Conservation (phyloP, 176 grass and related monocot genomes). For the Eleusine coracana region DNA sequence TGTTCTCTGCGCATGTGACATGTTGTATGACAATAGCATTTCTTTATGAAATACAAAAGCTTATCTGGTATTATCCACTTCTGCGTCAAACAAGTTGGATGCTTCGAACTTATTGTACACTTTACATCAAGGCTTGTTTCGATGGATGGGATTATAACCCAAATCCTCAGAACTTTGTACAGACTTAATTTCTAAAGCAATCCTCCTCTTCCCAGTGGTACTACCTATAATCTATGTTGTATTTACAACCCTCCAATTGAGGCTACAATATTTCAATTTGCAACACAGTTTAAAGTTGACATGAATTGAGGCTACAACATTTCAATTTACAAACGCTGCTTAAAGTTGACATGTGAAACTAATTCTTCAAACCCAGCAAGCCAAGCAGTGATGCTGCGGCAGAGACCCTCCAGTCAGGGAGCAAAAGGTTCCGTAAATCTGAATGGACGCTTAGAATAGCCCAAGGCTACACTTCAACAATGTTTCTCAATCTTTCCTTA, state of each 20-base stretch:
- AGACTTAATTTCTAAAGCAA: background rate
- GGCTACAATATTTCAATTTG: slow-evolving; percentile 21
- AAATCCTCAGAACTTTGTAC: background rate
- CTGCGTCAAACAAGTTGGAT: background rate
- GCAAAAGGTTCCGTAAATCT: background rate
- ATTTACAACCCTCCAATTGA: slow-evolving; percentile 37
- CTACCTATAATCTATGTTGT: slow-evolving; percentile 21
- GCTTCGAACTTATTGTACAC: background rate
- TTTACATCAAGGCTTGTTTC: background rate
- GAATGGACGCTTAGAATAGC: background rate
- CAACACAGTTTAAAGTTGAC: background rate
- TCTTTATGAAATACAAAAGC: no score
- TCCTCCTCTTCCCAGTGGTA: background rate
- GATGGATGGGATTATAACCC: background rate
- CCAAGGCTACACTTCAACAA: background rate
- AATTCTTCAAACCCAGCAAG: slow-evolving; percentile 27
- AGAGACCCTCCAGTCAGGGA: background rate
- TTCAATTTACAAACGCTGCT: slow-evolving; percentile 33
- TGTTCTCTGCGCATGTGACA: no score
- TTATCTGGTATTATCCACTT: background rate
- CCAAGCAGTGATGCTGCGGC: background rate
- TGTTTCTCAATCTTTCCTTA: slow-evolving; percentile 1
- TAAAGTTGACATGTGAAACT: background rate
- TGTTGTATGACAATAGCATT: no score
- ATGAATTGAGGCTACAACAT: background rate